Conservation (phyloP, 257 asterid genomes). For the Jacaranda mimosifolia region DNA sequence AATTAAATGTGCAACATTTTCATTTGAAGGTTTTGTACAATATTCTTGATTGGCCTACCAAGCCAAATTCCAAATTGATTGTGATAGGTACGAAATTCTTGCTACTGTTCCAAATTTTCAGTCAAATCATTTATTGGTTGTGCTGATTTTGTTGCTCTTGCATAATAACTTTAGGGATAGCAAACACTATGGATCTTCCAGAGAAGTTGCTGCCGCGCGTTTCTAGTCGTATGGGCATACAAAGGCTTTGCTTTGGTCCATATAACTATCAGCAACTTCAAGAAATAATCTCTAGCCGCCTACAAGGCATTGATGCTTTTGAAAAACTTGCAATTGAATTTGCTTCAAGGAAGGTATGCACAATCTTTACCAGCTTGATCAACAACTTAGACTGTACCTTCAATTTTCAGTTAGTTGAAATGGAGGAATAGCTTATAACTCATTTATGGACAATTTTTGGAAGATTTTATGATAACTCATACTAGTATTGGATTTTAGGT, state of each 20-base stretch:
- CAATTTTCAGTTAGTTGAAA: conserved; percentile 23
- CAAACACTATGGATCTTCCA: conserved; percentile 99
- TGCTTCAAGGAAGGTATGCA: conserved; percentile 92
- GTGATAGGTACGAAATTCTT: conserved; percentile 69
- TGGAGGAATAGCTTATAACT: conserved; percentile 12
- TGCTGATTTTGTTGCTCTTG: conserved; percentile 26
- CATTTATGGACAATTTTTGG: conserved; percentile 19
- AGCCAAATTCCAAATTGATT: conserved; percentile 85
- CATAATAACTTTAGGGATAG: conserved; percentile 72
- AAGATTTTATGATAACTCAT: conserved; percentile 28
- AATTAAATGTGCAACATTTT: conserved; percentile 26
- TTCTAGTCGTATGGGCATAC: conserved; percentile 99
- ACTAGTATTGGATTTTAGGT: conserved; percentile 60
- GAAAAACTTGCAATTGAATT: conserved; percentile 90
- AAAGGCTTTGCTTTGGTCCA: conserved; percentile 98
- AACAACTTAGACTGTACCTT: conserved; percentile 14
- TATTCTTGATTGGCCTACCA: conserved; percentile 97
- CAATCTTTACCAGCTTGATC: conserved; percentile 19
- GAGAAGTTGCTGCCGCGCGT: conserved; percentile 96
- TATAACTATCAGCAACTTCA: conserved; percentile 93
- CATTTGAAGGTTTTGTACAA: conserved; percentile 82
- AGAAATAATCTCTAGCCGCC: conserved; percentile 87
- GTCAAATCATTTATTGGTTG: conserved; percentile 10
- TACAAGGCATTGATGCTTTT: conserved; percentile 82
- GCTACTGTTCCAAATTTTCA: conserved; percentile 20